Base-by-base conservation (phyloP, 805 yeast species). In the Zygosaccharomyces rouxii region DNA sequence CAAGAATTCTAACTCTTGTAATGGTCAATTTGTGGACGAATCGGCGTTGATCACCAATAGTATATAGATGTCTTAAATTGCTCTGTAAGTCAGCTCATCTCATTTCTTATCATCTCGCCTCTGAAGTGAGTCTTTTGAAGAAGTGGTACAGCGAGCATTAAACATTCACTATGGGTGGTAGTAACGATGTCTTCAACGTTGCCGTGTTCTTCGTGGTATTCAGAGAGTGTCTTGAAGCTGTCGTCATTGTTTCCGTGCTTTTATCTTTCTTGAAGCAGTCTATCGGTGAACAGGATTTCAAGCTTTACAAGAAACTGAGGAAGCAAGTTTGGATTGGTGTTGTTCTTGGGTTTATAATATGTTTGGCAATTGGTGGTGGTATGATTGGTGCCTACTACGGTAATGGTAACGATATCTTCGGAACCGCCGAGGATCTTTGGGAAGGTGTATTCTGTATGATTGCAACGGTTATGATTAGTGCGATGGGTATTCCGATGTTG, bases 401-500 rank as follows among this genome's bases (percentile, higher is more conserved):
- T 31, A 75, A 86, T 44, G 83, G 84, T 55, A 79, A 79, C 46
- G 95, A 92, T 77, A 78, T 92, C 55, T 92, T 96, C 86, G 76
- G 92, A 44, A 64, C 68, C 10, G 81, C 96, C 18, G 99, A 92
- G 68, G 97, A 92, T 67, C 69, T 92, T 49, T 92, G 98, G 98
- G 99, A 92, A 77, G 98, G 97, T 74, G 75, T 88, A 49, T 89
- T 92, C 67, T 87, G 95, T 71, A 72, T 92, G 56, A 82, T 92
- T 67, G 99, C 98, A 2, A 80, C 96, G 0, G 72, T 87, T 41
- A 80, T 92, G 80, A 92, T 92, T 64, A 80, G 97, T 10, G 59
- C 85, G 59, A 90, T 92, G 97, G 98, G 99, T 68, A 78, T 92
- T 62, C 96, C 97, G 49, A 87, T 92, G 96, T 78, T 92, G 64